Evolutionary conservation across 2,329 filamentous ascomycete genomes (phyloP), one percentile per base, ranked within the genome.

Genomic region (Neospermospora avenae): DNA sequence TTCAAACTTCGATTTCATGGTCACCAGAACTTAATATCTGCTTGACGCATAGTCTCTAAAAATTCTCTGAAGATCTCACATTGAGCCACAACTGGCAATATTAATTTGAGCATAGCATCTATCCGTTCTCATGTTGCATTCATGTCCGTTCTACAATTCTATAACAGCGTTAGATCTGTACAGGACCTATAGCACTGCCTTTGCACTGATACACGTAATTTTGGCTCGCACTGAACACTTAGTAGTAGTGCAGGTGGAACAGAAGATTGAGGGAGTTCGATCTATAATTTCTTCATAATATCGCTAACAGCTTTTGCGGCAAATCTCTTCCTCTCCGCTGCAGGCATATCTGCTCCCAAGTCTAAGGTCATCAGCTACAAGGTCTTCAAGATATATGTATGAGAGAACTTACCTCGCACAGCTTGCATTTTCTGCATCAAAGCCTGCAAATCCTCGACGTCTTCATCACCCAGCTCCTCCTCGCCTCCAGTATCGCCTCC

Each of bases 401-500:
- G 16, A 8, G 18, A 28, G 42, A 11, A 65, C 68, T 62, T 58
- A 72, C 72, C 72, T 70, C 68, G 68, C 8, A 83, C 83, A 1
- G 84, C 84, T 72, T 84, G 83, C 62, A 89, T 74, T 72, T 83
- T 86, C 53, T 78, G 74, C 83, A 89, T 87, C 80, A 88, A 83
- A 55, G 75, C 74, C 67, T 87, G 84, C 31, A 89, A 70, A 70
- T 84, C 82, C 67, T 80, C 78, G 16, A 88, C 78, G 3, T 78
- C 74, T 18, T 76, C 75, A 6, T 75, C 75, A 18, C 72, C 68
- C 13, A 63, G 48, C 16, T 55, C 58, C 7, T 73, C 69, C 2
- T 72, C 70, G 7, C 65, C 65, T 14, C 44, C 55, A 22, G 46
- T 53, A 25, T 55, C 34, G 41, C 59, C 59, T 45, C 55, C 56